These are phyloP conservation scores for Aquilaria agallochum DNA, from an alignment of 441 rosid genomes.

Conservation along the genomic window DNA sequence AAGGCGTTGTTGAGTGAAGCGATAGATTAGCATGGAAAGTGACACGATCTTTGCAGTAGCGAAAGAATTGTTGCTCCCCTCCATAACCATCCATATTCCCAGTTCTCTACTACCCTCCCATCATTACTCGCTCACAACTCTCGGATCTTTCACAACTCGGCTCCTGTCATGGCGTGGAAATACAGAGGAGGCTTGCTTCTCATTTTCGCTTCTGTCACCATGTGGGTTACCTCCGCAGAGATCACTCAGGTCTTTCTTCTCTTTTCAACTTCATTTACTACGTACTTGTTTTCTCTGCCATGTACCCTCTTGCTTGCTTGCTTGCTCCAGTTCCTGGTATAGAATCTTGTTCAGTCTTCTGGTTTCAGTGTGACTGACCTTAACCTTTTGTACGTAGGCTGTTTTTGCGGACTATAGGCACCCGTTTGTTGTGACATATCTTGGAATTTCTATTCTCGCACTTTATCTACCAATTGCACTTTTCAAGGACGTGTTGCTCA, in stretches of 20 bases:
- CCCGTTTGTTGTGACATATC: constrained; percentile 42
- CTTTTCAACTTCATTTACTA: background rate
- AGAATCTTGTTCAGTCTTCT: background rate
- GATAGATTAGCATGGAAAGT: too few relatives aligned
- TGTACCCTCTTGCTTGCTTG: too few relatives aligned
- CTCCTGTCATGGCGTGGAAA: constrained; percentile 31
- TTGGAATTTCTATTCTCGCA: constrained; percentile 37
- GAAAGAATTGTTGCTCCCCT: too few relatives aligned
- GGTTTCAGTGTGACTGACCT: background rate
- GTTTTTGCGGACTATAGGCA: constrained; percentile 34
- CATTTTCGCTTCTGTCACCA: constrained; percentile 28
- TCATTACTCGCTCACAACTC: too few relatives aligned
- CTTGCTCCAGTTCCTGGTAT: too few relatives aligned
- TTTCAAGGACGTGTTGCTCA: constrained; percentile 32
- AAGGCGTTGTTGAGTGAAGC: too few relatives aligned
- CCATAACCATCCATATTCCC: too few relatives aligned
- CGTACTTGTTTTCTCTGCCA: background rate
- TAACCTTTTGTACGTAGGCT: constrained; percentile 16
- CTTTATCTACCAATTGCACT: constrained; percentile 45
- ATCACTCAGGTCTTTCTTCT: constrained; percentile 34
- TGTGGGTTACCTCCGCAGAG: constrained; percentile 55
- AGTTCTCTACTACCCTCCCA: too few relatives aligned
- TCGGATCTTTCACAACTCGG: too few relatives aligned
- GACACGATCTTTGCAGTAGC: too few relatives aligned
- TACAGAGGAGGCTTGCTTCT: constrained; percentile 39